Evolutionary conservation across 2,329 filamentous ascomycete genomes (phyloP).

Genomic region (Lecanosticta acicola): DNA sequence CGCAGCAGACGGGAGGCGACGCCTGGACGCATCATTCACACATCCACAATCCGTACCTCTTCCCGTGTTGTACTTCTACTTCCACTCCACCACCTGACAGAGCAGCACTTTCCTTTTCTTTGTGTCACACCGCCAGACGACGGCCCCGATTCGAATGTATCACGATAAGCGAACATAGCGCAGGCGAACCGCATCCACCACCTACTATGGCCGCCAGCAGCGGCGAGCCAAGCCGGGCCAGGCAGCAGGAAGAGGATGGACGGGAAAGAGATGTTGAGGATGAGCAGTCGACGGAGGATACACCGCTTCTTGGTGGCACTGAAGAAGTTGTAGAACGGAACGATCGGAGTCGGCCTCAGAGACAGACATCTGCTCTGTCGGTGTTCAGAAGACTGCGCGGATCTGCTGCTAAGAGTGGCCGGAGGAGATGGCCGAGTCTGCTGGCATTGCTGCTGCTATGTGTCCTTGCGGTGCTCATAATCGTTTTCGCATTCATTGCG

Average conservation of each 20-base stretch:
- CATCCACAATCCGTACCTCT: too few species aligned
- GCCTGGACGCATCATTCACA: neutral
- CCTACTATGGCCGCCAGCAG: constrained; percentile 7
- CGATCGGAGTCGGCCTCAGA: constrained; percentile 23
- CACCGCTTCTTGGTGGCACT: constrained; percentile 10
- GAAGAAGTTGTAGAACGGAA: constrained; percentile 7
- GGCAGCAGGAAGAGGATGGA: constrained; percentile 8
- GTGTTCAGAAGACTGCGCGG: constrained; percentile 14
- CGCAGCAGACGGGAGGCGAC: too few species aligned
- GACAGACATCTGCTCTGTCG: constrained; percentile 18
- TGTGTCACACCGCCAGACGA: neutral
- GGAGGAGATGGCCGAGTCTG: constrained; percentile 66
- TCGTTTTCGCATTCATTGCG: constrained; percentile 72
- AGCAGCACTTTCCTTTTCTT: neutral
- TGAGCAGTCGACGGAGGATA: constrained; percentile 9
- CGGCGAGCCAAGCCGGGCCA: constrained; percentile 4
- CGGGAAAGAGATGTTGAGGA: constrained; percentile 8
- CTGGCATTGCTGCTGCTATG: constrained; percentile 66
- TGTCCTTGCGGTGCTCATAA: constrained; percentile 58
- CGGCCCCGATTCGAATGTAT: neutral
- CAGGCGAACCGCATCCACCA: neutral
- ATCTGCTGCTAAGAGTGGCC: constrained; percentile 31
- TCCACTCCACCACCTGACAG: neutral
- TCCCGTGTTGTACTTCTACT: too few species aligned
- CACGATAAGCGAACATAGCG: neutral